Conservation (phyloP, 106 monocot species). For the Dendrobium officinale region DNA sequence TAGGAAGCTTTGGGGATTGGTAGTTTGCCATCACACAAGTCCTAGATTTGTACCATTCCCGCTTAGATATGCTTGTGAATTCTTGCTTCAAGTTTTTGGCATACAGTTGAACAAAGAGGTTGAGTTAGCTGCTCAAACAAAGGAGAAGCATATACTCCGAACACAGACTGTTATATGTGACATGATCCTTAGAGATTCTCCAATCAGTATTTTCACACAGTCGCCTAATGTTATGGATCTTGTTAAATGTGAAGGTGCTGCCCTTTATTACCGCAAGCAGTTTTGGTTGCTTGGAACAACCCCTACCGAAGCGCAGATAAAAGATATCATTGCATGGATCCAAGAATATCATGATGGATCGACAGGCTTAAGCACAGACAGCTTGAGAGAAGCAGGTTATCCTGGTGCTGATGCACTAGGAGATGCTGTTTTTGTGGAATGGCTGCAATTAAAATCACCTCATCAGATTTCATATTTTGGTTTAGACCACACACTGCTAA, state of each 20-base stretch:
- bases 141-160: slow-evolving; percentile 74
- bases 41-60: slow-evolving; percentile 88
- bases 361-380: slow-evolving; percentile 84
- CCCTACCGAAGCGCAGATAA: slow-evolving; percentile 59
- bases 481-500: slow-evolving; percentile 72
- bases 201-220: slow-evolving; percentile 74
- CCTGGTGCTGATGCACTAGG: slow-evolving; percentile 48
- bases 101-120: slow-evolving; percentile 88
- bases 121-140: slow-evolving; percentile 67
- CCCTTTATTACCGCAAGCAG: slow-evolving; percentile 64
- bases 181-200: slow-evolving; percentile 87
- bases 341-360: slow-evolving; percentile 50
- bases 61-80: slow-evolving; percentile 90
- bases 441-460: slow-evolving; percentile 76
- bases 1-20: slow-evolving; percentile 82
- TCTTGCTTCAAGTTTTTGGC: slow-evolving; percentile 78
- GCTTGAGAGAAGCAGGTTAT: slow-evolving; percentile 80
- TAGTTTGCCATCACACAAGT: slow-evolving; percentile 78
- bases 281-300: slow-evolving; percentile 62
- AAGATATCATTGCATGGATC: slow-evolving; percentile 61
- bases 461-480: slow-evolving; percentile 81
- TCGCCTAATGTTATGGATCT: slow-evolving; percentile 90
- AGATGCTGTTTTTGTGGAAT: slow-evolving; percentile 75
- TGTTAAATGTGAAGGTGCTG: slow-evolving; percentile 90
- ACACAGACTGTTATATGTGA: slow-evolving; percentile 87